Conservation (phyloP, 768 basidiomycete genomes). For the Termitomyces sp. region DNA sequence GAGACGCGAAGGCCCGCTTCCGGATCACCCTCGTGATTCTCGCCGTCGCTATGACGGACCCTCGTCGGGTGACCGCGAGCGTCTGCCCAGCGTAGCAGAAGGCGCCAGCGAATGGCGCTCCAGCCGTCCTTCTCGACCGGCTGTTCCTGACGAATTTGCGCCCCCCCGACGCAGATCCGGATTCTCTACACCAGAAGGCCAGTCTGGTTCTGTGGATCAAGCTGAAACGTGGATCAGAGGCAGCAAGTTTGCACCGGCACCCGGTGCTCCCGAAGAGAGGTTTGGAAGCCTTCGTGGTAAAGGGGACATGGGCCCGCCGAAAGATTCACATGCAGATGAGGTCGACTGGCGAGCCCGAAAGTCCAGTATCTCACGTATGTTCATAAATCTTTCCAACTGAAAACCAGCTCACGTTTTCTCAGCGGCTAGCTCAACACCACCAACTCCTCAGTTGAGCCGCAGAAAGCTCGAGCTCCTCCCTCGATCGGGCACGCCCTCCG, state of each 20-base stretch:
- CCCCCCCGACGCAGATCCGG: slow-evolving; percentile 56
- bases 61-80: slow-evolving; percentile 34
- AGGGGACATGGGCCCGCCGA: slow-evolving; percentile 53
- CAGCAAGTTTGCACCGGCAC: slow-evolving; percentile 63
- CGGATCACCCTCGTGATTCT: slow-evolving; percentile 62
- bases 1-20: slow-evolving; percentile 86
- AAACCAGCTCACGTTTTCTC: neutral
- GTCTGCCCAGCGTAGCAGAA: slow-evolving; percentile 54
- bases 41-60: slow-evolving; percentile 67
- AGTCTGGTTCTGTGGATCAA: slow-evolving; percentile 58
- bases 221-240: slow-evolving; percentile 82
- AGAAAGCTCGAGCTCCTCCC: slow-evolving; percentile 86
- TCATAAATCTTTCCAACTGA: neutral
- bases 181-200: slow-evolving; percentile 42
- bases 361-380: slow-evolving; percentile 61
- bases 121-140: slow-evolving; percentile 37
- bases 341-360: slow-evolving; percentile 66
- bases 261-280: slow-evolving; percentile 36
- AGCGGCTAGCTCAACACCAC: slow-evolving; percentile 74
- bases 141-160: slow-evolving; percentile 46
- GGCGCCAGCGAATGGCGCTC: slow-evolving; percentile 72
- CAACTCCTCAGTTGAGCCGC: slow-evolving; percentile 77
- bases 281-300: slow-evolving; percentile 48
- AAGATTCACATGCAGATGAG: slow-evolving; percentile 50
- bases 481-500: slow-evolving; percentile 64